Percentiles rank a stretch among this genome's conserved stretches.
Conservation (phyloP, 805 yeast species). For the Barnettozyma pratensis region DNA sequence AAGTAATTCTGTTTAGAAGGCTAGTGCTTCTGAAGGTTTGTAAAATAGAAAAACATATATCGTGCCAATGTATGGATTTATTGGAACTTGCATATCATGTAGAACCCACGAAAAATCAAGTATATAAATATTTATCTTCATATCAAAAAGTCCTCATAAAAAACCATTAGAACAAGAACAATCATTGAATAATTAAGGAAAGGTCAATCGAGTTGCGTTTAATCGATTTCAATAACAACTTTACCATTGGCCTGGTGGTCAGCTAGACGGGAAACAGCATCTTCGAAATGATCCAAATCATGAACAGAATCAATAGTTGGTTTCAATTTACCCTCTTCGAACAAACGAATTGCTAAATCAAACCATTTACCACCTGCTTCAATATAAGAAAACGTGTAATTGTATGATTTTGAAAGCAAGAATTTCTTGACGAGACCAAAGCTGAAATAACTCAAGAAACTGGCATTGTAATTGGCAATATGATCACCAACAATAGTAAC, state of each 20-base stretch:
- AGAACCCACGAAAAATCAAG: too few species aligned
- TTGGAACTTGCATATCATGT: background rate
- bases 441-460: conserved; percentile 6
- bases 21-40: background rate
- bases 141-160: too few species aligned
- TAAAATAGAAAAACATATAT: background rate
- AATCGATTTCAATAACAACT: conserved; percentile 29
- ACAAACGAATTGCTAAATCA: conserved; percentile 28
- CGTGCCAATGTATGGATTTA: background rate
- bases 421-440: conserved; percentile 10
- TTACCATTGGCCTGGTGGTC: conserved; percentile 45
- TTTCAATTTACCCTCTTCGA: conserved; percentile 36
- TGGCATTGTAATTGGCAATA: conserved; percentile 26
- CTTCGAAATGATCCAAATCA: conserved; percentile 41
- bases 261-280: conserved; percentile 45
- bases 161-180: too few species aligned
- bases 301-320: conserved; percentile 51
- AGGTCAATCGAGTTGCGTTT: background rate
- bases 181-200: too few species aligned
- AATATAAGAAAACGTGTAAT: conserved; percentile 23
- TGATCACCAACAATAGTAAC: conserved; percentile 55
- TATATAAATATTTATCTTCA: too few species aligned
- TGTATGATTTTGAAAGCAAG: conserved; percentile 17
- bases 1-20: background rate
- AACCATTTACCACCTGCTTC: conserved; percentile 22